These are phyloP conservation scores for Xylaria venustula DNA, from an alignment of 495 filamentous ascomycete genomes.

Conservation along the genomic window DNA sequence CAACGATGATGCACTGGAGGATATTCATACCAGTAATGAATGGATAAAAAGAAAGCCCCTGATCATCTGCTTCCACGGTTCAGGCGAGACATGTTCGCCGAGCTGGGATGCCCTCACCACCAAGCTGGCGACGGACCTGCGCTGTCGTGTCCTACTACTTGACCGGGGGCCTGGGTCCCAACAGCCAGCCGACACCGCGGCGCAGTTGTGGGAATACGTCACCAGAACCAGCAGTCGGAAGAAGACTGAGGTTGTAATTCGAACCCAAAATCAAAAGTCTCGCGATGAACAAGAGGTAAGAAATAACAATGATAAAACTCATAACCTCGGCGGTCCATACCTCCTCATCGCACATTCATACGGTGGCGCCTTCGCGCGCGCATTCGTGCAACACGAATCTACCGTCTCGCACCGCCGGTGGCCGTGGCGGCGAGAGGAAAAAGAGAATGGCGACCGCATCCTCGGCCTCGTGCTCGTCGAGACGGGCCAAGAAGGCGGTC, in stretches of 20 bases:
- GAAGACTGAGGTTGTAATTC: constrained; percentile 29
- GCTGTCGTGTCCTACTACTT: constrained; percentile 38
- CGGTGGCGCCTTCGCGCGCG: constrained; percentile 50
- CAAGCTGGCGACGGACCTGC: constrained; percentile 22
- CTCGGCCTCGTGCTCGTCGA: constrained; percentile 27
- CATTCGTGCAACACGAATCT: constrained; percentile 26
- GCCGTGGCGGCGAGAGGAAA: background rate
- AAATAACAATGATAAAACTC: too few relatives aligned
- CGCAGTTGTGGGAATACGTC: constrained; percentile 17
- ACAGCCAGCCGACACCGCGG: constrained; percentile 9
- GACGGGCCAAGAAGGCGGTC: constrained; percentile 41
- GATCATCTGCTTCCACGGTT: constrained; percentile 46
- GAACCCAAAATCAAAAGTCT: too few relatives aligned
- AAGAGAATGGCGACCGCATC: background rate
- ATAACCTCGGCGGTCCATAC: constrained; percentile 39
- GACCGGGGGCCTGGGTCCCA: constrained; percentile 34
- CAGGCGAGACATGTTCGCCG: constrained; percentile 42
- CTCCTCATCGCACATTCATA: constrained; percentile 53
- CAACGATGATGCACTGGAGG: too few relatives aligned
- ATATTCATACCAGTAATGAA: too few relatives aligned
- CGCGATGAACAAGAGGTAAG: too few relatives aligned
- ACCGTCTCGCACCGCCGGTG: background rate
- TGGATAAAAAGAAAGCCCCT: too few relatives aligned
- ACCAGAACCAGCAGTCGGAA: background rate
- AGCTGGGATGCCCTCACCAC: constrained; percentile 41